A percentile compares a stretch with the other conserved stretches of the same genome.
Conservation (phyloP, 148 eudicot species). For the Vaccinium myrtillus region DNA sequence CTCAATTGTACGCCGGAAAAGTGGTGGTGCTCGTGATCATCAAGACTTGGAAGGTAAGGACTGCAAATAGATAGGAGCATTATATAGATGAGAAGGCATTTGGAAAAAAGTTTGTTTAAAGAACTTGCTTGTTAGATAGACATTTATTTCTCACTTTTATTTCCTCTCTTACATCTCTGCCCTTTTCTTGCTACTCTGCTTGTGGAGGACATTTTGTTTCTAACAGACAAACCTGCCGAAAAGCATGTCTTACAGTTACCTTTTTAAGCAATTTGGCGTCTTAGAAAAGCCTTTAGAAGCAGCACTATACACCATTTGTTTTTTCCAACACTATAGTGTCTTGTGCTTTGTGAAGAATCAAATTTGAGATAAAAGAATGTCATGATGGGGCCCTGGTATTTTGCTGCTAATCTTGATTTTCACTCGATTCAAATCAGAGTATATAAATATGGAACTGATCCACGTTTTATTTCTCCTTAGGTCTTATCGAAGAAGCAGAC, state of each 20-base stretch:
- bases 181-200: background rate
- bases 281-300: background rate
- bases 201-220: background rate
- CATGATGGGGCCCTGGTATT: background rate
- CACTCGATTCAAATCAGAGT: background rate
- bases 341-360: background rate
- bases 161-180: background rate
- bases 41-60: conserved; percentile 47
- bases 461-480: background rate
- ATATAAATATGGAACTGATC: background rate
- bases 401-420: background rate
- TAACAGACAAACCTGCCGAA: background rate
- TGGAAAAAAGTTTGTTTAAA: background rate
- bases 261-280: background rate
- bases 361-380: background rate
- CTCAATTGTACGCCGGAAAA: conserved; percentile 25
- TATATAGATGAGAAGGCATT: background rate
- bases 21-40: conserved; percentile 12
- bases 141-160: background rate
- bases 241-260: background rate
- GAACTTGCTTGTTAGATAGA: background rate
- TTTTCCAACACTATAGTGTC: background rate
- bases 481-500: background rate
- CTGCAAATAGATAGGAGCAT: background rate
- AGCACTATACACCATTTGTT: background rate